These are phyloP conservation scores for Beauveria asiatica DNA, from an alignment of 2,329 filamentous ascomycete genomes.

Conservation along the genomic window DNA sequence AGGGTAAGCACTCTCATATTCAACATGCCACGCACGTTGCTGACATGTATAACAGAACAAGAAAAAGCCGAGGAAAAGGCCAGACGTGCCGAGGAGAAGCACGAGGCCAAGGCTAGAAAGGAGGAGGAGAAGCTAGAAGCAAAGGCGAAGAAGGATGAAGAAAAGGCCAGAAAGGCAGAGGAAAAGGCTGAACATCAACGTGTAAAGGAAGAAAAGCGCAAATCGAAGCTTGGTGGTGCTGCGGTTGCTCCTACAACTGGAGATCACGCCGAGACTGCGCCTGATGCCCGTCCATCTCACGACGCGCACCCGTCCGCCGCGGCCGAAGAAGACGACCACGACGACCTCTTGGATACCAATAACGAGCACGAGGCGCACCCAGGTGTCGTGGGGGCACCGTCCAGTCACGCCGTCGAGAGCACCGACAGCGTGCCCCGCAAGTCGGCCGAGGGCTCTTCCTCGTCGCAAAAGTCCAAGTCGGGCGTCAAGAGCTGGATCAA, in stretches of 20 bases:
- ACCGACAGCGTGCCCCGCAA: constrained; percentile 1
- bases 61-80: constrained; percentile 26
- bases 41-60: constrained; percentile 28
- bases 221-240: constrained; percentile 22
- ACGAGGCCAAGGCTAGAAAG: constrained; percentile 8
- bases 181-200: constrained; percentile 45
- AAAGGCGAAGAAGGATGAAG: constrained; percentile 29
- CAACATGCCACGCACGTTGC: neutral
- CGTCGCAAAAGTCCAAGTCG: constrained; percentile 22
- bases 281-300: neutral
- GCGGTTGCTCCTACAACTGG: constrained; percentile 13
- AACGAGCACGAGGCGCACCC: constrained; percentile 13
- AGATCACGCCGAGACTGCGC: neutral
- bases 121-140: constrained; percentile 25
- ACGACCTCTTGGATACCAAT: constrained; percentile 14
- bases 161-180: constrained; percentile 20
- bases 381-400: neutral
- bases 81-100: constrained; percentile 30
- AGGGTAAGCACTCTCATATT: constrained; percentile 39
- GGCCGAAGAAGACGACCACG: constrained; percentile 3
- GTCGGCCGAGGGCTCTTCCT: constrained; percentile 17
- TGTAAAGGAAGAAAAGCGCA: constrained; percentile 45
- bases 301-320: constrained; percentile 12
- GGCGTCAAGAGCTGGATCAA: constrained; percentile 49
- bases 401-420: neutral